Percentiles rank a stretch among this genome's conserved stretches.
Evolutionary conservation across 163 green algal species (phyloP).

Genomic region (Botryococcus braunii): DNA sequence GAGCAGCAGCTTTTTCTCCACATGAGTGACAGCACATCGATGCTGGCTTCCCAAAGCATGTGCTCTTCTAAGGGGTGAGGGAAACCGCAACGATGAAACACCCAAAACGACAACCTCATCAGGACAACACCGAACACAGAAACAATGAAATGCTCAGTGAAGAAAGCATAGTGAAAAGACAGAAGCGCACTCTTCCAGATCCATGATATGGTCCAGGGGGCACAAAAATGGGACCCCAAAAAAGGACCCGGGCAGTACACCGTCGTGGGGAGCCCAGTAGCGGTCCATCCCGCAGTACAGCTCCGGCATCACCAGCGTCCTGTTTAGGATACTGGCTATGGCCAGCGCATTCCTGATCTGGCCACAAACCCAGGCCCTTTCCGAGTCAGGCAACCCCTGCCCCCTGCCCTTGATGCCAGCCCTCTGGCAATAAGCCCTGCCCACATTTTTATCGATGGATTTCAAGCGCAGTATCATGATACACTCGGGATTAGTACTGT

Average conservation of each 20-base stretch:
- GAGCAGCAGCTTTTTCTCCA: neutral
- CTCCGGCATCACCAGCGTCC: conserved; percentile 70
- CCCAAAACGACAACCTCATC: neutral
- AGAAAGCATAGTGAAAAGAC: conserved; percentile 8
- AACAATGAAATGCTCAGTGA: neutral
- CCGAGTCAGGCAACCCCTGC: no score
- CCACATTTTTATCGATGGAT: no score
- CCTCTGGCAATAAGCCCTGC: no score
- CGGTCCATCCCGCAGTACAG: conserved; percentile 82
- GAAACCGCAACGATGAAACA: neutral
- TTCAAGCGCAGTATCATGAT: no score
- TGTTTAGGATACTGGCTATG: conserved; percentile 30
- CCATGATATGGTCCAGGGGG: conserved; percentile 89
- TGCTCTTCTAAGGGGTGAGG: neutral
- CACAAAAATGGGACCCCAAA: conserved; percentile 72
- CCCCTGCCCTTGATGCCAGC: no score
- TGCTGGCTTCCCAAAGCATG: neutral
- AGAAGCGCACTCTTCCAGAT: conserved; percentile 58
- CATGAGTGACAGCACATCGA: neutral
- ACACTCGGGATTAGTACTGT: no score
- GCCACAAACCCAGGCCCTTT: no score
- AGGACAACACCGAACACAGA: neutral
- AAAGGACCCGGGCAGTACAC: conserved; percentile 44
- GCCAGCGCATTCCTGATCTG: conserved; percentile 39
- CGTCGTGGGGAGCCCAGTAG: conserved; percentile 77